These are phyloP conservation scores for Dissoconium aciculare DNA, from an alignment of 2,329 filamentous ascomycete genomes.

Conservation along the genomic window DNA sequence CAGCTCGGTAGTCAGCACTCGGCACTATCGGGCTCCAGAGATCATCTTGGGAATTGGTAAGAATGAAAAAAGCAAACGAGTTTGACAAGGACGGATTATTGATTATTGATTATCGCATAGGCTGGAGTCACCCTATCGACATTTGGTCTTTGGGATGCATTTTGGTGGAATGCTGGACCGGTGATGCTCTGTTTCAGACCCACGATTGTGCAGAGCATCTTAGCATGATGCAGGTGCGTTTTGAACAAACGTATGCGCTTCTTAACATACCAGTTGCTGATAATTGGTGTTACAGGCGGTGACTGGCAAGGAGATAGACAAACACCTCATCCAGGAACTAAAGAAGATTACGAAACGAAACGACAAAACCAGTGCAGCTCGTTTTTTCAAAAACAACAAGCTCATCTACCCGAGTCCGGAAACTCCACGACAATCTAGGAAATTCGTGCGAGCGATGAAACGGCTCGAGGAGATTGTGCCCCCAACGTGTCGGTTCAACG, in stretches of 20 bases:
- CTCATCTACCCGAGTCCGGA: constrained; percentile 50
- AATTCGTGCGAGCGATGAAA: constrained; percentile 57
- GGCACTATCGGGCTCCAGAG: constrained; percentile 52
- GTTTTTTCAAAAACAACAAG: constrained; percentile 29
- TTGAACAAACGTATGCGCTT: neutral
- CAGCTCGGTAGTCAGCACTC: constrained; percentile 50
- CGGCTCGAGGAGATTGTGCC: constrained; percentile 46
- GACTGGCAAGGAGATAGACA: constrained; percentile 20
- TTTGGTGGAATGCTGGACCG: constrained; percentile 53
- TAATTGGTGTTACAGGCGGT: constrained; percentile 14
- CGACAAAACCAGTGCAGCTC: constrained; percentile 18
- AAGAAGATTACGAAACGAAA: constrained; percentile 16
- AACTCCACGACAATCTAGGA: constrained; percentile 47
- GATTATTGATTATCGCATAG: constrained; percentile 6
- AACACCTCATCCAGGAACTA: constrained; percentile 21
- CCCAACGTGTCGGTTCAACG: constrained; percentile 41
- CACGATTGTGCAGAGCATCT: constrained; percentile 54
- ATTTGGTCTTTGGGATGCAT: constrained; percentile 58
- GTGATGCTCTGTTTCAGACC: constrained; percentile 53
- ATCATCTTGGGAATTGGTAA: constrained; percentile 48
- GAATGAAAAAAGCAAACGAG: constrained; percentile 4
- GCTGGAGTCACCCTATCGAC: constrained; percentile 54
- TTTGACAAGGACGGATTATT: neutral
- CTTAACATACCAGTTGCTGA: neutral
- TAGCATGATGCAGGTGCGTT: constrained; percentile 48